Base-by-base conservation (phyloP, 2,329 filamentous ascomycete genomes). In the Monosporascus sp. region DNA sequence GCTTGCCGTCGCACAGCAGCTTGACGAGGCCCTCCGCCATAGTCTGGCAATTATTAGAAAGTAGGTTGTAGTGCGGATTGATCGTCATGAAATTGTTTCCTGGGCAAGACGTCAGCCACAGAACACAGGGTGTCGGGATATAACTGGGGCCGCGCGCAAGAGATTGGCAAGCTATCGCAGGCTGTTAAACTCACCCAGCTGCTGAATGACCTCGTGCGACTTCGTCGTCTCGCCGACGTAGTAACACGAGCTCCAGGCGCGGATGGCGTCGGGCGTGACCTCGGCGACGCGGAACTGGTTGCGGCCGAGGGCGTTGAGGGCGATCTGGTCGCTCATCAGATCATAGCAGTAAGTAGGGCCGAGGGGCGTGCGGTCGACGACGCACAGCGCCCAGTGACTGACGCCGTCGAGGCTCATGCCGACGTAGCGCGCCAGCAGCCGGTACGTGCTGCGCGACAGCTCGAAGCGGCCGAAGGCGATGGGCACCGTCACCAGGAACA, bases 181-280 rank as follows among this genome's bases (percentile, higher is more conserved):
- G 11, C 11, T 8, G 31, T 34, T 11, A 34, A 14, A 38, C 64
- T 58, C 51, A 66, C 66, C 68, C 11, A 68, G 47, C 16, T 60
- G 54, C 49, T 65, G 54, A 26, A 69, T 66, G 43, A 67, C 61
- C 37, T 65, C 56, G 47, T 69, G 64, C 22, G 60, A 58, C 52
- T 63, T 64, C 2, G 64, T 67, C 7, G 66, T 69, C 56, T 70
- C 66, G 11, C 66, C 66, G 17, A 69, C 61, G 26, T 69, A 69
- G 44, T 63, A 66, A 36, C 61, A 66, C 22, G 60, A 61, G 8
- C 55, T 66, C 67, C 66, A 70, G 2, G 59, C 62, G 16, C 56
- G 54, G 24, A 68, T 60, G 45, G 62, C 63, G 36, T 63, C 61
- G 6, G 63, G 54, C 20, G 62, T 66, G 9, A 68, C 56, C 41